Conservation (phyloP, 306 rosid species). For the Rubus idaeus region DNA sequence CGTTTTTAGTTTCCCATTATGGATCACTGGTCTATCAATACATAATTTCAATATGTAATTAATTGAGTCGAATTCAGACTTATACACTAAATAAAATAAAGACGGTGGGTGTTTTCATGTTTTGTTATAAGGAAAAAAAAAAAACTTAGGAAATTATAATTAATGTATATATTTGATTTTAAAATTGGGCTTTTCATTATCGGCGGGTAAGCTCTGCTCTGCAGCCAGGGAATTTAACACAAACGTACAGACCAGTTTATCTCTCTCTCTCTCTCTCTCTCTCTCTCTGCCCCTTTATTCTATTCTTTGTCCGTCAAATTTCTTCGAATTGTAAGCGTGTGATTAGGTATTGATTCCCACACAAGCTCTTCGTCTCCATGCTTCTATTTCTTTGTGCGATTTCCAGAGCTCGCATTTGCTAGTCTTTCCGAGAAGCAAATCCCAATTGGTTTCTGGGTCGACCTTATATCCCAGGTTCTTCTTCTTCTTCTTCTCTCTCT, state of each 20-base stretch:
- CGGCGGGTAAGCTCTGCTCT: conserved; percentile 37
- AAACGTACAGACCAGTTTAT: conserved; percentile 51
- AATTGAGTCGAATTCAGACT: too few species aligned
- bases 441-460: conserved; percentile 38
- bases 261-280: conserved; percentile 19
- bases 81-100: too few species aligned
- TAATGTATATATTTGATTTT: neutral
- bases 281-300: conserved; percentile 25
- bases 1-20: too few species aligned
- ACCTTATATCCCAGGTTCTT: conserved; percentile 35
- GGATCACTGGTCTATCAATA: too few species aligned
- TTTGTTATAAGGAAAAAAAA: too few species aligned
- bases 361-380: conserved; percentile 3
- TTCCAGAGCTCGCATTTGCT: conserved; percentile 14
- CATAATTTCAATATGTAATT: too few species aligned
- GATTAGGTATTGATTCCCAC: conserved; percentile 13
- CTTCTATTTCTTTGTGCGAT: neutral
- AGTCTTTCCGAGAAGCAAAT: conserved; percentile 27
- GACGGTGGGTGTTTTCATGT: too few species aligned
- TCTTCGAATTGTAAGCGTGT: neutral
- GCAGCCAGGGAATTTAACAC: conserved; percentile 41
- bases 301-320: conserved; percentile 14
- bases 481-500: conserved; percentile 31
- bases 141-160: too few species aligned
- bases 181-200: conserved; percentile 7